phyloP scores from a whole-genome alignment of 2,329 filamentous ascomycete species.

The Sarocladiaceae sp. region DNA sequence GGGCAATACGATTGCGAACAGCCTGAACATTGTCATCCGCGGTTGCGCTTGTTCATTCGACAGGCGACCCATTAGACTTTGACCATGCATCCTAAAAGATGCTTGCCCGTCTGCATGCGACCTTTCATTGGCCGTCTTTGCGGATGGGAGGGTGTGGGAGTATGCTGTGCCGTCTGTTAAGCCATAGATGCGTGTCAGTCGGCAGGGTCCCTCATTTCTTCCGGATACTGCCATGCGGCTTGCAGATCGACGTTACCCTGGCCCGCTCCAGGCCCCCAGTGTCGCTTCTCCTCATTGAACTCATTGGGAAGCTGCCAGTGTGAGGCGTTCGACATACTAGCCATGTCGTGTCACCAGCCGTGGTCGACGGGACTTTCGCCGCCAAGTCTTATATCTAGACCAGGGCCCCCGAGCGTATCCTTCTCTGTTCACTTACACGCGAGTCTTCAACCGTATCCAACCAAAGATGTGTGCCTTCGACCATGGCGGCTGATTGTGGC shows the following conservation, averaged over 20 bases:
- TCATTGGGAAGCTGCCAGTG: too few relatives aligned
- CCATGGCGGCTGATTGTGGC: constrained; percentile 30
- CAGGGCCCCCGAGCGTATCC: background rate
- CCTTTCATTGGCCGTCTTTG: background rate
- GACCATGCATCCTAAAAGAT: background rate
- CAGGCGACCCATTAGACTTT: background rate
- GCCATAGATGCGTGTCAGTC: constrained; percentile 3
- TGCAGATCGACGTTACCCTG: constrained; percentile 9
- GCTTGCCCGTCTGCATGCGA: background rate
- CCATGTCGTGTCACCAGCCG: too few relatives aligned
- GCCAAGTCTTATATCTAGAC: constrained; percentile 3
- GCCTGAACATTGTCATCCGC: constrained; percentile 3
- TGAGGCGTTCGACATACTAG: too few relatives aligned
- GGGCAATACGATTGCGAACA: background rate
- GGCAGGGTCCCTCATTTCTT: too few relatives aligned
- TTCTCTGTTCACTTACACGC: background rate
- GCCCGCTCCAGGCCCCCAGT: background rate
- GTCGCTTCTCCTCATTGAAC: too few relatives aligned
- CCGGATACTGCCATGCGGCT: constrained; percentile 9
- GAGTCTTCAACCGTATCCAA: background rate
- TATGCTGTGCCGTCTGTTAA: background rate
- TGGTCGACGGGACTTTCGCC: too few relatives aligned
- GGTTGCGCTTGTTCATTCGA: constrained; percentile 6
- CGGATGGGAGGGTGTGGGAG: background rate
- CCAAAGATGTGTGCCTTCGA: constrained; percentile 14